Conservation (phyloP, 2,329 filamentous ascomycete species). For the Penicillium rolfsii region DNA sequence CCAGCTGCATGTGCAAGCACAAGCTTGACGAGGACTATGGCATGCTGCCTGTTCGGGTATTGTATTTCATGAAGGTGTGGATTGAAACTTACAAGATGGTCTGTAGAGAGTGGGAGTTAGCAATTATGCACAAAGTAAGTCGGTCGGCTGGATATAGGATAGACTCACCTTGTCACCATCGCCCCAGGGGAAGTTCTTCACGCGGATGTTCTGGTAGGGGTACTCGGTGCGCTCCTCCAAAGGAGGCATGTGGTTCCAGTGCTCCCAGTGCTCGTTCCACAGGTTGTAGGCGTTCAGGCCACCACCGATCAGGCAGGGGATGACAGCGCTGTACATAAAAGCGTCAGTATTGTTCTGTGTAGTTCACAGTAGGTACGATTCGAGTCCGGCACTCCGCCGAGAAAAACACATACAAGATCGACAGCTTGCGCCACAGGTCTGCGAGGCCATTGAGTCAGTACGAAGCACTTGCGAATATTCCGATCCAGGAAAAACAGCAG, state of each 20-base stretch:
- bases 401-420: conserved; percentile 76
- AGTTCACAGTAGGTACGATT: background rate
- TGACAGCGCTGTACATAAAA: conserved; percentile 63
- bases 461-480: background rate
- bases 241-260: conserved; percentile 82
- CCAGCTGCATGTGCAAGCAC: background rate
- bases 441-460: conserved; percentile 35
- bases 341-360: background rate
- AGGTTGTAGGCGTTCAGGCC: conserved; percentile 83
- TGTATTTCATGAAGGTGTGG: background rate
- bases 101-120: conserved; percentile 43
- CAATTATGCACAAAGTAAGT: background rate
- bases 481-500: background rate
- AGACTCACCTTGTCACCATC: conserved; percentile 85
- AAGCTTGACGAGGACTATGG: background rate
- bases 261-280: conserved; percentile 97
- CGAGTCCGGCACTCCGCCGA: conserved; percentile 3
- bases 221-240: conserved; percentile 92
- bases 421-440: conserved; percentile 97
- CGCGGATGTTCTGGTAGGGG: conserved; percentile 95
- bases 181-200: conserved; percentile 94
- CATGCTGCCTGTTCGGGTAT: background rate
- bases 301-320: conserved; percentile 73
- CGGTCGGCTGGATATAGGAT: background rate
- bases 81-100: conserved; percentile 65